A percentile compares a stretch with the other conserved stretches of the same genome.
phyloP scores from a whole-genome alignment of 345 rosid species.

The Rhodamnia rubescens region DNA sequence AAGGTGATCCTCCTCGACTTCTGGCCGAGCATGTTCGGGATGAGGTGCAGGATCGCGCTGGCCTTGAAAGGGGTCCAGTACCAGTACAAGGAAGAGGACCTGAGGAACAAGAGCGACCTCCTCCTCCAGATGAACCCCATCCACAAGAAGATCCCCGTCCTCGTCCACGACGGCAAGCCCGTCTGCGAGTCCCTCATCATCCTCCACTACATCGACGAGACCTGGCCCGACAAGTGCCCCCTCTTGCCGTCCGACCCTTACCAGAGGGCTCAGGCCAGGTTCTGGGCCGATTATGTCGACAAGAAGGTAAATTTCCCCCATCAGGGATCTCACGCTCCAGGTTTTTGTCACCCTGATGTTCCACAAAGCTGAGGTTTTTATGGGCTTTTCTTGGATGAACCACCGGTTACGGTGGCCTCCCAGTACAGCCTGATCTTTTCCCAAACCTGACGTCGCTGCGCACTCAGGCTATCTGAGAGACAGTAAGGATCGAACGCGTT shows the following conservation, averaged over 20 bases:
- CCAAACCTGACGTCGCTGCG: neutral
- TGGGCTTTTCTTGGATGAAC: neutral
- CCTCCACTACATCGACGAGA: conserved; percentile 11
- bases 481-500: neutral
- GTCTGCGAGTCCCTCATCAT: conserved; percentile 5
- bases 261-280: conserved; percentile 2
- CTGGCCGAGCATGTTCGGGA: neutral
- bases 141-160: conserved; percentile 5
- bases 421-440: neutral
- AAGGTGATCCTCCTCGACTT: conserved; percentile 3
- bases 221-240: conserved; percentile 1
- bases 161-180: conserved; percentile 9
- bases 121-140: conserved; percentile 8
- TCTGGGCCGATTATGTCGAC: conserved; percentile 10
- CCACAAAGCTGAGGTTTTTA: neutral
- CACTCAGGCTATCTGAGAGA: neutral
- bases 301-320: neutral
- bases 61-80: conserved; percentile 4
- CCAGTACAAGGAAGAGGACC: conserved; percentile 1
- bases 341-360: neutral
- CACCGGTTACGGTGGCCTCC: neutral
- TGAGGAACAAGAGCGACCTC: conserved; percentile 3
- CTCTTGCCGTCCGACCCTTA: conserved; percentile 9
- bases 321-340: neutral
- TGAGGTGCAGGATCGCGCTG: conserved; percentile 7